Evolutionary conservation across 345 rosid species (phyloP).

Genomic region (Syzygium jambos): DNA sequence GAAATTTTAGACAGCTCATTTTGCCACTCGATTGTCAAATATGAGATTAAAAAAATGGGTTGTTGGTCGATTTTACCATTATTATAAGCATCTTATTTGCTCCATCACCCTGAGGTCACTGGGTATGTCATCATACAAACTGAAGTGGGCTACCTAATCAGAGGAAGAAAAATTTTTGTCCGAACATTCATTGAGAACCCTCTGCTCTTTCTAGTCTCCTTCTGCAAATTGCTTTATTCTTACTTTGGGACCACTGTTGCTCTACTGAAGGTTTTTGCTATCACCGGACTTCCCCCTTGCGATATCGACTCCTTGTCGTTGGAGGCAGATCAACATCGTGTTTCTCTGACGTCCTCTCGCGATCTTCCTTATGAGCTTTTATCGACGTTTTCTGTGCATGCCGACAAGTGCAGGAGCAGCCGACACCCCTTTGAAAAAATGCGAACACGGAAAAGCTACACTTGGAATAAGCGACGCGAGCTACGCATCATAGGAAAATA

Average conservation of each 20-base stretch:
- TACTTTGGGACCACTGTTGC: too few species aligned
- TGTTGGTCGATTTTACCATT: background rate
- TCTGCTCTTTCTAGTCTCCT: background rate
- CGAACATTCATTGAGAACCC: background rate
- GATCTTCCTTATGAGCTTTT: too few species aligned
- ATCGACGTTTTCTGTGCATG: background rate
- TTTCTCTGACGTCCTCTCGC: background rate
- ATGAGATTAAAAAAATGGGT: background rate
- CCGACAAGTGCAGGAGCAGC: background rate
- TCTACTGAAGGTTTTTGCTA: too few species aligned
- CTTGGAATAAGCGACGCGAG: background rate
- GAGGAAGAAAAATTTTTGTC: background rate
- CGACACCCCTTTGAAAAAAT: background rate
- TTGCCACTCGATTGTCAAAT: background rate
- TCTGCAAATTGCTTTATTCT: too few species aligned
- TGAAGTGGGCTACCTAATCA: background rate
- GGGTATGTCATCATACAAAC: background rate
- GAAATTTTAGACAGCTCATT: background rate
- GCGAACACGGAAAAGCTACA: background rate
- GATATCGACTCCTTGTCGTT: too few species aligned
- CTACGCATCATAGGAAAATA: background rate
- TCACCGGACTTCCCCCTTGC: too few species aligned
- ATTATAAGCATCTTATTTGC: background rate
- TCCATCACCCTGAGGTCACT: background rate
- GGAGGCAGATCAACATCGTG: background rate